These are phyloP conservation scores for Musa acuminata DNA, from an alignment of 176 grass and related monocot species.

Conservation along the genomic window DNA sequence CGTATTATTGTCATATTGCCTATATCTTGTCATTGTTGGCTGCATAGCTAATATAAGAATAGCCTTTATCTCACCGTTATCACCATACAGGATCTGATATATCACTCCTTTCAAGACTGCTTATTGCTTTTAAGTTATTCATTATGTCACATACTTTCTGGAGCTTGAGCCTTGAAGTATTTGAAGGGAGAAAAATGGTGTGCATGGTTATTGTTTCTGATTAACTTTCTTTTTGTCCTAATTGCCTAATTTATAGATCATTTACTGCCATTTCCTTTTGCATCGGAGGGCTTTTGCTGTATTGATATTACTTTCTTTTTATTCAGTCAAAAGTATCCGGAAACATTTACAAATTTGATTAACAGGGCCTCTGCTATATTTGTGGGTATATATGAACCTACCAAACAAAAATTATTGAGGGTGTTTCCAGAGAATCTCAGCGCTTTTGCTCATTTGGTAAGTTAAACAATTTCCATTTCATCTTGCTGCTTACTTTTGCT, in stretches of 20 bases:
- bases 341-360: conserved; percentile 9
- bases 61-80: neutral
- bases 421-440: conserved; percentile 80
- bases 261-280: neutral
- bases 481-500: neutral
- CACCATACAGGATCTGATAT: neutral
- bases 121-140: neutral
- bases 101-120: too few relatives aligned
- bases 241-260: neutral
- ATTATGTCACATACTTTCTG: neutral
- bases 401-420: conserved; percentile 67
- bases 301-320: neutral
- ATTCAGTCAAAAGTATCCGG: neutral
- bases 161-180: neutral
- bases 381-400: conserved; percentile 88
- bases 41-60: neutral
- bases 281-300: neutral
- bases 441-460: conserved; percentile 93
- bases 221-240: neutral
- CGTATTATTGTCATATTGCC: neutral
- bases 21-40: neutral
- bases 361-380: conserved; percentile 89
- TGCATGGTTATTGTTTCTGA: neutral
- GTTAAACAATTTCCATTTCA: conserved; percentile 17
- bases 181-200: neutral